A percentile compares a stretch with the other conserved stretches of the same genome.
phyloP scores from a whole-genome alignment of 345 rosid genomes.

The Bruguiera parviflora region DNA sequence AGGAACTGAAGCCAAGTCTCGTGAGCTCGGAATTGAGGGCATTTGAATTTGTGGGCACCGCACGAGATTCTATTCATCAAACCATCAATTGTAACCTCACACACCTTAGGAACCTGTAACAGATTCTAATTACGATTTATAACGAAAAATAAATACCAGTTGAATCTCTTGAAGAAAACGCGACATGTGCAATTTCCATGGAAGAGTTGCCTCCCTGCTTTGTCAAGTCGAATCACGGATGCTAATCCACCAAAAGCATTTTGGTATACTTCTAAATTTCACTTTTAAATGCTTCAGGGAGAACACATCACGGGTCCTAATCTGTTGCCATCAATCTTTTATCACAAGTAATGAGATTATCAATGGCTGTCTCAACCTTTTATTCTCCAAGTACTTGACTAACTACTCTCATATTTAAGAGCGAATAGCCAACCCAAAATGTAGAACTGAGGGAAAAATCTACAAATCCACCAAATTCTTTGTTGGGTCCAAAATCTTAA shows the following conservation, averaged over 20 bases:
- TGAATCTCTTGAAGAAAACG: conserved; percentile 9
- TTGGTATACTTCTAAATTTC: background rate
- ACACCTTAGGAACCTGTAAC: background rate
- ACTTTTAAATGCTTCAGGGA: background rate
- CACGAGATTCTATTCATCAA: background rate
- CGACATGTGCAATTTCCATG: background rate
- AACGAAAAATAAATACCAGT: conserved; percentile 5
- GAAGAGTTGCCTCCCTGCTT: background rate
- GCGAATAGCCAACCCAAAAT: too few species aligned
- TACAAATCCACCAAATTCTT: too few species aligned
- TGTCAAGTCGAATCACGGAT: too few species aligned
- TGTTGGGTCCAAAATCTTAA: too few species aligned
- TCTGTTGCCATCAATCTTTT: conserved; percentile 13
- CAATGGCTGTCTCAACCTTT: background rate
- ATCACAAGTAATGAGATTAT: background rate
- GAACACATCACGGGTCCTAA: conserved; percentile 6
- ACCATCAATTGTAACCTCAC: conserved; percentile 5
- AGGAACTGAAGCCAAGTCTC: too few species aligned
- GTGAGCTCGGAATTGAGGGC: too few species aligned
- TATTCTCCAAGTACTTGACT: background rate
- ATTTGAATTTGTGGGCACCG: too few species aligned
- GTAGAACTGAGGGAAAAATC: too few species aligned
- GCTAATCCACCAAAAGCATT: background rate
- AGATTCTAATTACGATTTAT: background rate
- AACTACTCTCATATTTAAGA: too few species aligned